phyloP scores from a whole-genome alignment of 1,139 yeast genomes.

The Geotrichum macrosporum region DNA sequence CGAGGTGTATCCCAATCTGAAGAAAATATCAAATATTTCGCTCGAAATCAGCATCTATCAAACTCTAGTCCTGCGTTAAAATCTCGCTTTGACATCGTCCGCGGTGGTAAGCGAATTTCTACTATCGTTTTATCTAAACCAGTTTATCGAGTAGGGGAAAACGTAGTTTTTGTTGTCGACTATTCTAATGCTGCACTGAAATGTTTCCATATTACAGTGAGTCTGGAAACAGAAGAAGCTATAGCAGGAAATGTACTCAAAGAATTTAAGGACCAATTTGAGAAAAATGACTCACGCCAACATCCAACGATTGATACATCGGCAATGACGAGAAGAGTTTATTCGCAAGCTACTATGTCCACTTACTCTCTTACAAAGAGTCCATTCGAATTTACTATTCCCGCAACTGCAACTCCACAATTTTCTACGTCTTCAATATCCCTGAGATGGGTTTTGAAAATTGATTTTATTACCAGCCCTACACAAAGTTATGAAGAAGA shows the following conservation, averaged over 20 bases:
- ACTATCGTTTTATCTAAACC: slow-evolving; percentile 38
- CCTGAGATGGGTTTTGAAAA: slow-evolving; percentile 36
- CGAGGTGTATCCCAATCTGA: slow-evolving; percentile 21
- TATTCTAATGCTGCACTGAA: slow-evolving; percentile 28
- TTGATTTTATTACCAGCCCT: slow-evolving; percentile 37
- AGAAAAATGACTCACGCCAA: background rate
- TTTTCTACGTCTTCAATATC: slow-evolving; percentile 36
- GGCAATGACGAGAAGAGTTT: slow-evolving; percentile 22
- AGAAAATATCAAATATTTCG: slow-evolving; percentile 32
- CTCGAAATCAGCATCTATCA: slow-evolving; percentile 27
- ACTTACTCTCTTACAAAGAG: slow-evolving; percentile 27
- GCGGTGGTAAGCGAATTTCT: slow-evolving; percentile 35
- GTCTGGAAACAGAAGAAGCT: slow-evolving; percentile 39
- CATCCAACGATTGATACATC: slow-evolving; percentile 13
- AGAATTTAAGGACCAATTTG: slow-evolving; percentile 8
- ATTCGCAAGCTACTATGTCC: slow-evolving; percentile 26
- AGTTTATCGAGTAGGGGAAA: slow-evolving; percentile 40
- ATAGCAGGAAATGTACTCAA: slow-evolving; percentile 24
- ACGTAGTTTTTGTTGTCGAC: slow-evolving; percentile 34
- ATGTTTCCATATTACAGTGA: slow-evolving; percentile 39
- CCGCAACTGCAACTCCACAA: slow-evolving; percentile 39
- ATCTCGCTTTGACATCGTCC: slow-evolving; percentile 36
- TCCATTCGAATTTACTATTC: slow-evolving; percentile 35
- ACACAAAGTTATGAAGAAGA: slow-evolving; percentile 15
- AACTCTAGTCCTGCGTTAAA: slow-evolving; percentile 23